phyloP scores from a whole-genome alignment of 768 basidiomycete species.

The Podaxis carcinomalis region DNA sequence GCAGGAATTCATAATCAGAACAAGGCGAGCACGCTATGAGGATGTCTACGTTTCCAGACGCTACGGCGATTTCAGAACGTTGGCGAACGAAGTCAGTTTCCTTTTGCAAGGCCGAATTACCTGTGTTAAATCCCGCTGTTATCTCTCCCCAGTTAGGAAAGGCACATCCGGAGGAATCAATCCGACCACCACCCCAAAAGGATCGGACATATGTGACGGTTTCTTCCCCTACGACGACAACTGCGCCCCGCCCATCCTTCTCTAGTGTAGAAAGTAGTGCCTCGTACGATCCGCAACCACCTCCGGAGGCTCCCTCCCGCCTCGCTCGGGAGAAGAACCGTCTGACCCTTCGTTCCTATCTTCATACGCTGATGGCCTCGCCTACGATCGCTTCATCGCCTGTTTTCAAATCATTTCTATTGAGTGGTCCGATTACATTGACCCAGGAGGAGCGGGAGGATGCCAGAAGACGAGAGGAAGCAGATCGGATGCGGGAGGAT shows the following conservation, averaged over 20 bases:
- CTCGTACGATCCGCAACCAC: neutral
- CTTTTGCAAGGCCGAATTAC: neutral
- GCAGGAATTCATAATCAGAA: slow-evolving; percentile 95
- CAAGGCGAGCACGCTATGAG: slow-evolving; percentile 61
- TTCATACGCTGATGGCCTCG: slow-evolving; percentile 73
- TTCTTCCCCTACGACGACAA: slow-evolving; percentile 22
- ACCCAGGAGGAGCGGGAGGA: slow-evolving; percentile 76
- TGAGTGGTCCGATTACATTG: slow-evolving; percentile 69
- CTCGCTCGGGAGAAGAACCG: slow-evolving; percentile 92
- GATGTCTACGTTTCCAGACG: slow-evolving; percentile 89
- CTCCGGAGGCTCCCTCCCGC: slow-evolving; percentile 31
- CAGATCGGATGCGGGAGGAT: slow-evolving; percentile 82
- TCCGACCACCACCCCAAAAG: slow-evolving; percentile 83
- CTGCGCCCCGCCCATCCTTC: slow-evolving; percentile 6
- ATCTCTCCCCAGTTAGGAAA: slow-evolving; percentile 64
- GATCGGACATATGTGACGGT: slow-evolving; percentile 70
- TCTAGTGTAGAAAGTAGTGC: neutral
- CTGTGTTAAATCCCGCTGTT: neutral
- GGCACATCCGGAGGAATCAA: slow-evolving; percentile 77
- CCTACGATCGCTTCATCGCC: slow-evolving; percentile 79
- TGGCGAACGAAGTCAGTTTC: slow-evolving; percentile 70
- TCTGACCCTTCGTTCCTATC: slow-evolving; percentile 87
- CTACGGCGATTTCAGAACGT: slow-evolving; percentile 92
- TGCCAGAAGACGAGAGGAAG: slow-evolving; percentile 76
- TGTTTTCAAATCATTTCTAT: slow-evolving; percentile 80